Evolutionary conservation across 768 basidiomycete genomes (phyloP).

Genomic region (Suillus brevipes): DNA sequence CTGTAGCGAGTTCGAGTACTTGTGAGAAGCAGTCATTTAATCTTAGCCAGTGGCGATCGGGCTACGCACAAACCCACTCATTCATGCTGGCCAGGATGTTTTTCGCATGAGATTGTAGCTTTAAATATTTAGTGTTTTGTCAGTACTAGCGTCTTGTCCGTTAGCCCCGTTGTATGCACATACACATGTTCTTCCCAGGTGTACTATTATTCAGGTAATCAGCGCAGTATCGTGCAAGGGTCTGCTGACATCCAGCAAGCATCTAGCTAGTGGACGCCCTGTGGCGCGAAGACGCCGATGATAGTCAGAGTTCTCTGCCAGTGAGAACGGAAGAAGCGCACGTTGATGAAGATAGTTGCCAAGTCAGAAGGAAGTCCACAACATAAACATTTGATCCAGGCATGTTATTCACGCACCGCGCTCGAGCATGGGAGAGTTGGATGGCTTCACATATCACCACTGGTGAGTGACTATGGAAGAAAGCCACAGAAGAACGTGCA

Average conservation of each 20-base stretch:
- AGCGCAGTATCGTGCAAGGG: not conserved
- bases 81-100: constrained; percentile 33
- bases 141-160: not conserved
- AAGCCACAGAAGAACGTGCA: not conserved
- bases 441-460: not conserved
- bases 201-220: not conserved
- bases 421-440: not conserved
- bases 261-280: not conserved
- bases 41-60: constrained; percentile 33
- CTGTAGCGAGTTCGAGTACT: constrained; percentile 29
- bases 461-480: too few relatives aligned
- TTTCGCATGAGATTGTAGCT: constrained; percentile 15
- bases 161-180: not conserved
- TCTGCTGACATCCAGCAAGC: not conserved
- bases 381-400: not conserved
- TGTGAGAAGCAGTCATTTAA: constrained; percentile 19
- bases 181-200: not conserved
- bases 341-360: not conserved
- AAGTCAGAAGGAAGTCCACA: not conserved
- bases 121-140: not conserved
- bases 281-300: not conserved
- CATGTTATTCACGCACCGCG: not conserved
- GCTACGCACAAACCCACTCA: constrained; percentile 33
- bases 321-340: not conserved
- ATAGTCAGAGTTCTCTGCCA: not conserved